Percentiles rank a stretch among this genome's conserved stretches.
Conservation (phyloP, 257 asterid genomes). For the Orobanche coerulescens region DNA sequence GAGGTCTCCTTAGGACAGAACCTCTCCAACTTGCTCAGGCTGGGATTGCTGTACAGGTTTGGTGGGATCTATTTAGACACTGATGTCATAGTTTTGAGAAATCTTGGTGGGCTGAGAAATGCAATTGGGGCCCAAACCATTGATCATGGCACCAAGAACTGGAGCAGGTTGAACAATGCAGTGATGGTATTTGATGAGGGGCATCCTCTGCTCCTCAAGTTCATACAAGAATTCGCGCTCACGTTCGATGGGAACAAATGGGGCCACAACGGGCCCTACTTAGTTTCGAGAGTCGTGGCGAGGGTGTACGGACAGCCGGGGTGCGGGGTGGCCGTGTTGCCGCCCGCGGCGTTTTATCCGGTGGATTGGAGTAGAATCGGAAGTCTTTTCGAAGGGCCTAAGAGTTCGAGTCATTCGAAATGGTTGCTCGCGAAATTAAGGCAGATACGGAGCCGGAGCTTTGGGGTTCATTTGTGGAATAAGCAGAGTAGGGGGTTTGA, state of each 20-base stretch:
- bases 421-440: constrained; percentile 55
- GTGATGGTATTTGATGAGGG: constrained; percentile 81
- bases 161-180: constrained; percentile 88
- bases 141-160: constrained; percentile 46
- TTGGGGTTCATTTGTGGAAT: constrained; percentile 79
- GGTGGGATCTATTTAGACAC: constrained; percentile 92
- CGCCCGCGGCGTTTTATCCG: constrained; percentile 85
- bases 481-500: constrained; percentile 62
- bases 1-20: constrained; percentile 85
- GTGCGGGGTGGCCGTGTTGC: constrained; percentile 49
- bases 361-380: constrained; percentile 77
- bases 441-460: constrained; percentile 52
- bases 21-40: constrained; percentile 74
- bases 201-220: constrained; percentile 72
- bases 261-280: constrained; percentile 97
- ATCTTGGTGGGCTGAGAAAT: constrained; percentile 39
- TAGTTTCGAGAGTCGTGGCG: constrained; percentile 79
- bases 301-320: constrained; percentile 55
- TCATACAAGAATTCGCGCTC: constrained; percentile 80
- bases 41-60: constrained; percentile 68
- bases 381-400: constrained; percentile 55
- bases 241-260: constrained; percentile 93
- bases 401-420: constrained; percentile 37
- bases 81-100: constrained; percentile 55
- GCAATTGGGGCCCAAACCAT: constrained; percentile 76